Percentiles rank a stretch among this genome's conserved stretches.
phyloP scores from a whole-genome alignment of 116 monocot species.

The Iris pallida region DNA sequence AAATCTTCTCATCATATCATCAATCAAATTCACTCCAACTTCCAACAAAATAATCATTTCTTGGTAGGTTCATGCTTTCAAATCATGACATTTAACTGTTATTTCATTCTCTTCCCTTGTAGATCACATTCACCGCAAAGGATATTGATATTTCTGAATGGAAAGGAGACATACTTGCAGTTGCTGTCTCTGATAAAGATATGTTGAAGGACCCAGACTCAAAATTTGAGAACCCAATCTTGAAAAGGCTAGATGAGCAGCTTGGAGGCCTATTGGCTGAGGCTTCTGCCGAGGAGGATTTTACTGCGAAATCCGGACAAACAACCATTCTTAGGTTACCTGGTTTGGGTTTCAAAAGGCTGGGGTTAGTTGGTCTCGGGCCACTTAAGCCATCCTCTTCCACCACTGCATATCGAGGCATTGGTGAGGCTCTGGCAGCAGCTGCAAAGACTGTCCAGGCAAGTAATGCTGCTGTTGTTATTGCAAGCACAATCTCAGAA shows the following conservation, averaged over 20 bases:
- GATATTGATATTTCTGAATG: conserved; percentile 75
- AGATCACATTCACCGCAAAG: conserved; percentile 79
- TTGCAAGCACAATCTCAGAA: conserved; percentile 37
- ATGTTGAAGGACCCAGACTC: conserved; percentile 72
- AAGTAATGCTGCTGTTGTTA: conserved; percentile 52
- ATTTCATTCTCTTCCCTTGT: conserved; percentile 5
- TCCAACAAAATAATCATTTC: too few species aligned
- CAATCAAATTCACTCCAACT: too few species aligned
- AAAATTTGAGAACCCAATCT: conserved; percentile 66
- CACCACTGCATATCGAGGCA: conserved; percentile 29
- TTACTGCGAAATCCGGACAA: conserved; percentile 72
- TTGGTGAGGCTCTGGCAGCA: conserved; percentile 63
- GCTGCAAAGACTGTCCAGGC: conserved; percentile 61
- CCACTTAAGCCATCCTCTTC: conserved; percentile 22
- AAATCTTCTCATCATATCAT: too few species aligned
- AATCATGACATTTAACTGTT: background rate
- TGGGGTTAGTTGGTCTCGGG: conserved; percentile 62
- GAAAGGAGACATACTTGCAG: conserved; percentile 90
- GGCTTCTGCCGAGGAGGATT: conserved; percentile 66
- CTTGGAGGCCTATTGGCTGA: conserved; percentile 64
- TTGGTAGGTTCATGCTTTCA: too few species aligned
- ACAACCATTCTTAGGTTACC: conserved; percentile 62
- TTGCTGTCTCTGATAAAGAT: conserved; percentile 83
- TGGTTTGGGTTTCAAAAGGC: conserved; percentile 58
- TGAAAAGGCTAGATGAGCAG: conserved; percentile 62